Evolutionary conservation across 2,329 filamentous ascomycete genomes (phyloP).

Genomic region (Aspergillus sp.): DNA sequence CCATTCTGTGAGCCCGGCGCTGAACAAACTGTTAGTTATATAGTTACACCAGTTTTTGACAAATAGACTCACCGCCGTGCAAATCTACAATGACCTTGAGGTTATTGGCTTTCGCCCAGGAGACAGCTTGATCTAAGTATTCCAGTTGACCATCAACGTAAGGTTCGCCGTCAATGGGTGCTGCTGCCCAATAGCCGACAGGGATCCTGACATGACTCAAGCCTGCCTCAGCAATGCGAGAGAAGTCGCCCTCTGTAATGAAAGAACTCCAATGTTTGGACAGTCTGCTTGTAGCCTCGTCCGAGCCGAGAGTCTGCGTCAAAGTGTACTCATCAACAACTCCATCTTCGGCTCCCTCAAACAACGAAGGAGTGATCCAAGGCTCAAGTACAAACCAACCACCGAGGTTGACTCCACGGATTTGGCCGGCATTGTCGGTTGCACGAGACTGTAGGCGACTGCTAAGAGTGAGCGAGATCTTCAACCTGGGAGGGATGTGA

Average conservation of each 20-base stretch:
- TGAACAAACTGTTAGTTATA: slow-evolving; percentile 18
- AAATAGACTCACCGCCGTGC: slow-evolving; percentile 56
- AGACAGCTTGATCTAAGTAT: slow-evolving; percentile 57
- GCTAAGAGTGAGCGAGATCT: slow-evolving; percentile 6
- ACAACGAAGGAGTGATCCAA: slow-evolving; percentile 64
- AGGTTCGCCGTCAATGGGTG: slow-evolving; percentile 55
- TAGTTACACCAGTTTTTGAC: neutral
- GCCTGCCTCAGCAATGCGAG: slow-evolving; percentile 55
- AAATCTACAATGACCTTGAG: slow-evolving; percentile 68
- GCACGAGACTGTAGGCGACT: slow-evolving; percentile 29
- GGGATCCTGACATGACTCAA: slow-evolving; percentile 66
- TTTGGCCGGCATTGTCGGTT: slow-evolving; percentile 50
- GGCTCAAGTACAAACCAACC: slow-evolving; percentile 66
- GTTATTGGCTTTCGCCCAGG: slow-evolving; percentile 58
- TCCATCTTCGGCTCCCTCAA: slow-evolving; percentile 48
- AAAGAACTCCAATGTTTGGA: slow-evolving; percentile 60
- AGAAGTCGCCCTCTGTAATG: slow-evolving; percentile 57
- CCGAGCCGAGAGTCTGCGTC: slow-evolving; percentile 50
- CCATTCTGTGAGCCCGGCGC: slow-evolving; percentile 65
- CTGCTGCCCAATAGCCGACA: slow-evolving; percentile 65
- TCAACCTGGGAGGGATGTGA: neutral
- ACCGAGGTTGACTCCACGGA: slow-evolving; percentile 65
- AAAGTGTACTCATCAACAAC: slow-evolving; percentile 61
- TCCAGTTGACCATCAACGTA: slow-evolving; percentile 63
- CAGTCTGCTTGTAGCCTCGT: slow-evolving; percentile 49